Conservation (phyloP, 2,329 filamentous ascomycete genomes). For the Colletotrichum sp. region DNA sequence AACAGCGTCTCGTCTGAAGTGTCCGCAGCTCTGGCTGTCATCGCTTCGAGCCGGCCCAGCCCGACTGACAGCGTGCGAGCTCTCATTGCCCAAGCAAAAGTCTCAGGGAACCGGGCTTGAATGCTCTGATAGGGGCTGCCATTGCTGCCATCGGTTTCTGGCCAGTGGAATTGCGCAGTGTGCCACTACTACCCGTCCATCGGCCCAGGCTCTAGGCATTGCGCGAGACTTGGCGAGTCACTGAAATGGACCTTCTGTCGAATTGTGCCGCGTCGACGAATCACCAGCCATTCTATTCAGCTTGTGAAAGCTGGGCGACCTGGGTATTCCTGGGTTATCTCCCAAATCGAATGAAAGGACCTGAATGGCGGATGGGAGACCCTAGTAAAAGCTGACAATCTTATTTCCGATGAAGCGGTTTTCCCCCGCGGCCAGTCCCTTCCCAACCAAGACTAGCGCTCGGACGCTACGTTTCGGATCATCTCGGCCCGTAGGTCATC, state of each 20-base stretch:
- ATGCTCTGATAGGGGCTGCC: neutral
- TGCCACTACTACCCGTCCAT: constrained; percentile 1
- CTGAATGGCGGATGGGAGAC: neutral
- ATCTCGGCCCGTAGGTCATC: neutral
- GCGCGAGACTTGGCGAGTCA: constrained; percentile 13
- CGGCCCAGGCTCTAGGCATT: constrained; percentile 1
- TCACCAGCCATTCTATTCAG: neutral
- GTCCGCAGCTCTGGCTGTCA: neutral
- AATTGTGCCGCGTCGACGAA: neutral
- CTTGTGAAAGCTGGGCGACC: neutral
- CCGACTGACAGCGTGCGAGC: neutral
- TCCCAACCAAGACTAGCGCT: neutral
- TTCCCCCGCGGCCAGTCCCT: neutral
- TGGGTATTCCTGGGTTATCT: constrained; percentile 4
- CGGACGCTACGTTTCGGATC: neutral
- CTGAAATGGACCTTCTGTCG: neutral
- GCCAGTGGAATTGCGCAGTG: neutral
- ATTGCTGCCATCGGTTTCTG: neutral
- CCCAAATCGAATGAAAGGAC: neutral
- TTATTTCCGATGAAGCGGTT: constrained; percentile 4
- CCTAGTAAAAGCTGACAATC: neutral
- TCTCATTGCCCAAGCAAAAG: neutral
- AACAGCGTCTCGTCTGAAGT: constrained; percentile 5
- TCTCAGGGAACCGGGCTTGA: neutral
- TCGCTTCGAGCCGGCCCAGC: neutral